Percentiles rank a stretch among this genome's conserved stretches.
These are phyloP conservation scores for Cercospora zeina DNA, from an alignment of 2,329 filamentous ascomycete genomes.

Conservation along the genomic window DNA sequence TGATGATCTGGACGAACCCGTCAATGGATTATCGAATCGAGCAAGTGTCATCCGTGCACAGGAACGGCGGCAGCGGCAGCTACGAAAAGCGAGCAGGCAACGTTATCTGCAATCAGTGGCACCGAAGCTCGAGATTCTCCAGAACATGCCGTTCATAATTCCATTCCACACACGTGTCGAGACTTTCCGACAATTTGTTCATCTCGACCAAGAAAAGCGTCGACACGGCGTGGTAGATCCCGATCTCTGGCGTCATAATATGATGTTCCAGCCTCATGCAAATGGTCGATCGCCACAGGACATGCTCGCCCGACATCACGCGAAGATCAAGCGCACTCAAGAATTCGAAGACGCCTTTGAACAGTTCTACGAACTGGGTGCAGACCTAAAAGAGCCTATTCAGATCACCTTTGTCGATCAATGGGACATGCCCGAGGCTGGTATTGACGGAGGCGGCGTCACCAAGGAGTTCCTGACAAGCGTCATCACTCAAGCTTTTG, in stretches of 20 bases:
- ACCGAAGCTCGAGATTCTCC: slow-evolving; percentile 83
- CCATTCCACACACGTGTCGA: slow-evolving; percentile 88
- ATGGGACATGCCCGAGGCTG: slow-evolving; percentile 82
- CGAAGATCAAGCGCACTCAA: slow-evolving; percentile 72
- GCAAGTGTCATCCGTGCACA: slow-evolving; percentile 32
- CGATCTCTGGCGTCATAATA: slow-evolving; percentile 68
- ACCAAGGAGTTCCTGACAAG: slow-evolving; percentile 96
- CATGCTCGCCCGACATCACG: slow-evolving; percentile 63
- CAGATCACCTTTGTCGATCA: slow-evolving; percentile 95
- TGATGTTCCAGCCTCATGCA: slow-evolving; percentile 38
- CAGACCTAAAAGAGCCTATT: slow-evolving; percentile 88
- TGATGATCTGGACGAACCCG: slow-evolving; percentile 42
- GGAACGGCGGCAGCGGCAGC: slow-evolving; percentile 63
- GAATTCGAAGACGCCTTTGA: slow-evolving; percentile 84
- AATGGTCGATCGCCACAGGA: slow-evolving; percentile 39
- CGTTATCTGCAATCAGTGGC: slow-evolving; percentile 76
- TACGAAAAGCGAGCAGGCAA: slow-evolving; percentile 66
- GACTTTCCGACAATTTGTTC: slow-evolving; percentile 91
- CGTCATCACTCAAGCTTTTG: slow-evolving; percentile 82
- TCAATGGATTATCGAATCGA: slow-evolving; percentile 37
- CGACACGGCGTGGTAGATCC: slow-evolving; percentile 69
- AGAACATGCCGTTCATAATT: slow-evolving; percentile 96
- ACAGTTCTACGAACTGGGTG: slow-evolving; percentile 77
- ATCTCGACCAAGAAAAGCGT: slow-evolving; percentile 71
- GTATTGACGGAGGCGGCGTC: slow-evolving; percentile 94